A percentile compares a stretch with the other conserved stretches of the same genome.
phyloP scores from a whole-genome alignment of 2,329 filamentous ascomycete species.

The Phialocephala sp. region DNA sequence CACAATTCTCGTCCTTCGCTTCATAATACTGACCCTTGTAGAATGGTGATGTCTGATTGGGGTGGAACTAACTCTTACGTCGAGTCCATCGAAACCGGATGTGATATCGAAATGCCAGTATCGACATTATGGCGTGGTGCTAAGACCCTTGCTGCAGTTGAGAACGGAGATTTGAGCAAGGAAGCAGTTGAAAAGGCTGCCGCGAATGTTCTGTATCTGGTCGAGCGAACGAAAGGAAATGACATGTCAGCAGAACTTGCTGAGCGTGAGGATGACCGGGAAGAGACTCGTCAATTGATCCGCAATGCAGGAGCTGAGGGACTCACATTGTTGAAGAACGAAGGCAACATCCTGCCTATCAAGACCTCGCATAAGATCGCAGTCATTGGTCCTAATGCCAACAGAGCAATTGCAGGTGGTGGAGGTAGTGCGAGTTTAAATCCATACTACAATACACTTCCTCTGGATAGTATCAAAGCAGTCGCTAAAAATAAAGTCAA shows the following conservation, averaged over 20 bases:
- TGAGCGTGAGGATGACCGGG: slow-evolving; percentile 61
- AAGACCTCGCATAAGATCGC: slow-evolving; percentile 62
- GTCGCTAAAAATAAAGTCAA: slow-evolving; percentile 60
- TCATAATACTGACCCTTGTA: slow-evolving; percentile 36
- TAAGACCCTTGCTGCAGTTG: slow-evolving; percentile 59
- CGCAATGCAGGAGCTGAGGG: slow-evolving; percentile 66
- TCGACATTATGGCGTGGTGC: slow-evolving; percentile 61
- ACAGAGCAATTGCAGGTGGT: slow-evolving; percentile 69
- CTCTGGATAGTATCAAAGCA: slow-evolving; percentile 65
- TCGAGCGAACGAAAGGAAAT: slow-evolving; percentile 65
- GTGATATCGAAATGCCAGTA: slow-evolving; percentile 61
- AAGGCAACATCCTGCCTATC: slow-evolving; percentile 63
- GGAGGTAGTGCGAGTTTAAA: slow-evolving; percentile 72
- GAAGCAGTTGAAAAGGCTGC: slow-evolving; percentile 62
- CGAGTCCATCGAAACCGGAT: slow-evolving; percentile 61
- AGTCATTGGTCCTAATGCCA: slow-evolving; percentile 71
- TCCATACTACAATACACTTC: slow-evolving; percentile 70
- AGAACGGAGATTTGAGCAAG: slow-evolving; percentile 53
- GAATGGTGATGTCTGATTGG: slow-evolving; percentile 64
- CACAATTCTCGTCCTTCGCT: background rate
- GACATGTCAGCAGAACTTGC: slow-evolving; percentile 62
- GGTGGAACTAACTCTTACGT: slow-evolving; percentile 61
- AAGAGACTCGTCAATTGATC: slow-evolving; percentile 65
- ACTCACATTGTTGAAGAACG: slow-evolving; percentile 68
- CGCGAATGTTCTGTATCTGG: slow-evolving; percentile 63